Conservation (phyloP, 2,329 filamentous ascomycete species). For the Pestalotiopsis sp. region DNA sequence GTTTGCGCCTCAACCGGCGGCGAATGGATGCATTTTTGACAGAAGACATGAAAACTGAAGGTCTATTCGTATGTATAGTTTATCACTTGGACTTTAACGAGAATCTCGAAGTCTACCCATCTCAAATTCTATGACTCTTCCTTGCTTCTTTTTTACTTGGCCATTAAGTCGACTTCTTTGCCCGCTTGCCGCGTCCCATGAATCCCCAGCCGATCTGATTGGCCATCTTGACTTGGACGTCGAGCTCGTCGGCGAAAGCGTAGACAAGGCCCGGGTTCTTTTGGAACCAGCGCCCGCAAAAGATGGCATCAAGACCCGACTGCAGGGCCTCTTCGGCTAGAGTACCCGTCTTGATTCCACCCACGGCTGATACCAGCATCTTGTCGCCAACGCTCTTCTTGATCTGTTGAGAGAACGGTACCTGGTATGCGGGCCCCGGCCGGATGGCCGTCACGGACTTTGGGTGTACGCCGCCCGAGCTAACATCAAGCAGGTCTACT, state of each 20-base stretch:
- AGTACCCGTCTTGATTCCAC: slow-evolving; percentile 46
- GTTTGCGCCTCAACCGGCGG: too few species aligned
- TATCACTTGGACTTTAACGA: too few species aligned
- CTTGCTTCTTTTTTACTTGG: too few species aligned
- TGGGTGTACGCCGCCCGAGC: slow-evolving; percentile 63
- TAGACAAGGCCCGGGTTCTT: slow-evolving; percentile 63
- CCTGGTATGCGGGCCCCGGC: slow-evolving; percentile 65
- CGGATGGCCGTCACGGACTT: slow-evolving; percentile 49
- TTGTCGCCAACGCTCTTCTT: slow-evolving; percentile 69
- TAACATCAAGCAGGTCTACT: slow-evolving; percentile 72
- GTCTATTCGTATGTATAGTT: too few species aligned
- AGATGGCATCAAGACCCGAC: slow-evolving; percentile 48
- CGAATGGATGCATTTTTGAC: too few species aligned
- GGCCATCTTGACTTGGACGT: slow-evolving; percentile 46
- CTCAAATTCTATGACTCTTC: too few species aligned
- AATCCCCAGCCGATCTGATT: slow-evolving; percentile 62
- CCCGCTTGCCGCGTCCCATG: slow-evolving; percentile 36
- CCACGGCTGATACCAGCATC: slow-evolving; percentile 56
- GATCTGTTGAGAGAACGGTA: slow-evolving; percentile 64
- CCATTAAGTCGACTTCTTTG: background rate
- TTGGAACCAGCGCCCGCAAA: slow-evolving; percentile 57
- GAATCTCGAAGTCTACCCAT: too few species aligned
- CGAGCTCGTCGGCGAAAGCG: slow-evolving; percentile 57
- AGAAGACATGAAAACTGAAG: too few species aligned
- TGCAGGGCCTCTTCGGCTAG: slow-evolving; percentile 51